These are phyloP conservation scores for Kwoniella botswanensis DNA, from an alignment of 768 basidiomycete genomes.

Conservation along the genomic window DNA sequence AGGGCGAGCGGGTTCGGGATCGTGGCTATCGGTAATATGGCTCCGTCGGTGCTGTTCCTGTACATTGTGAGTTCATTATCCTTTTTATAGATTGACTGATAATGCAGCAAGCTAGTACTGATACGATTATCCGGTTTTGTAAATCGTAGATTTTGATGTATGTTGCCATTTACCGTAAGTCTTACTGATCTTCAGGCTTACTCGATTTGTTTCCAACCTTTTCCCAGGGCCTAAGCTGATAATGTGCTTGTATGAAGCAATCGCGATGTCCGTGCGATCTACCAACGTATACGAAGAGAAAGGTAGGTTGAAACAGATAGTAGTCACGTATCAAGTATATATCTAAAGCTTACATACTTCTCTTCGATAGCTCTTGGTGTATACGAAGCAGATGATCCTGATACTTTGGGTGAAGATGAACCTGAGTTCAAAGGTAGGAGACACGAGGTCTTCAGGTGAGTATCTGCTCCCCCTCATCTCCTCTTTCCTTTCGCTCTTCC, in stretches of 20 bases:
- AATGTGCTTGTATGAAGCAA: slow-evolving; percentile 18
- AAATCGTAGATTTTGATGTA: slow-evolving; percentile 50
- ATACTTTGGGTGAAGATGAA: slow-evolving; percentile 25
- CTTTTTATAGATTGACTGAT: not conserved
- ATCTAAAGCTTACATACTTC: not conserved
- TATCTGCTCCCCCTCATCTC: not conserved
- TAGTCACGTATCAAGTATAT: too few species aligned
- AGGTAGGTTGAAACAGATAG: slow-evolving; percentile 21
- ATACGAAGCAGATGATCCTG: slow-evolving; percentile 32
- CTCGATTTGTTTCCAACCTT: not conserved
- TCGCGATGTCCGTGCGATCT: slow-evolving; percentile 50
- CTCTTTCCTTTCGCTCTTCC: not conserved
- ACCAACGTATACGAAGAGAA: slow-evolving; percentile 57
- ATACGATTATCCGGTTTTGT: not conserved
- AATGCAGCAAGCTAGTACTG: too few species aligned
- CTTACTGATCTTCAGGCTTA: too few species aligned
- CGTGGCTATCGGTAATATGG: slow-evolving; percentile 37
- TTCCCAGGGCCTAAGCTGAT: not conserved
- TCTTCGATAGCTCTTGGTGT: slow-evolving; percentile 38
- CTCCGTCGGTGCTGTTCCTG: slow-evolving; percentile 48
- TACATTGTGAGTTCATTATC: slow-evolving; percentile 31
- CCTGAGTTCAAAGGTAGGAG: slow-evolving; percentile 37
- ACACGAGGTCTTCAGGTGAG: slow-evolving; percentile 45
- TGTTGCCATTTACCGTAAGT: slow-evolving; percentile 50
- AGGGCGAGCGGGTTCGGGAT: slow-evolving; percentile 51